Evolutionary conservation across 192 early-diverging fungal species (phyloP).

Genomic region (Entomortierella beljakovae): DNA sequence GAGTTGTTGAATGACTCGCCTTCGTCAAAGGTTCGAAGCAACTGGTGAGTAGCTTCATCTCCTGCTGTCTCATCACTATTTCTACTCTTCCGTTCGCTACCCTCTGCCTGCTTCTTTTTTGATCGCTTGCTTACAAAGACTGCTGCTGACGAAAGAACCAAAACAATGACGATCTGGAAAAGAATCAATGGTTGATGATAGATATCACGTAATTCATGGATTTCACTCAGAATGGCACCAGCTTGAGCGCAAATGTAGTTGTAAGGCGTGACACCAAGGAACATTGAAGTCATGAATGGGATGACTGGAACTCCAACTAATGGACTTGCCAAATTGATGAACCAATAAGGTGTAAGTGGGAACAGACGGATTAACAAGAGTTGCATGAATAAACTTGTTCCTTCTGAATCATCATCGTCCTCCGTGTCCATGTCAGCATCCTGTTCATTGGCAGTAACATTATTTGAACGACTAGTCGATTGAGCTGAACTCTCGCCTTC

Average conservation of each 20-base stretch:
- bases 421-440: constrained; percentile 14
- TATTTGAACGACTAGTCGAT: not conserved
- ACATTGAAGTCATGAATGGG: constrained; percentile 64
- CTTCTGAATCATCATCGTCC: constrained; percentile 37
- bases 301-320: constrained; percentile 58
- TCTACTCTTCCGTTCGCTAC: constrained; percentile 25
- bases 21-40: constrained; percentile 12
- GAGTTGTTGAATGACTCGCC: not conserved
- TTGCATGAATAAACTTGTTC: constrained; percentile 60
- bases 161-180: constrained; percentile 39
- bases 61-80: constrained; percentile 18
- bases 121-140: constrained; percentile 33
- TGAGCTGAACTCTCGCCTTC: constrained; percentile 9
- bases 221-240: constrained; percentile 61
- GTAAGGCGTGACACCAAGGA: constrained; percentile 65
- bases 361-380: constrained; percentile 63
- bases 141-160: constrained; percentile 28
- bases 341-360: constrained; percentile 69
- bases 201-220: constrained; percentile 46
- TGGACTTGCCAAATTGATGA: constrained; percentile 65
- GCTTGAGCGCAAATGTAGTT: constrained; percentile 66
- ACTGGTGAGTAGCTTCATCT: constrained; percentile 31
- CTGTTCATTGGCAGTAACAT: not conserved
- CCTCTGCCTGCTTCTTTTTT: constrained; percentile 40
- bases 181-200: constrained; percentile 51